Conservation (phyloP, 352 stramenopile genomes). For the Pythium grandisporangium region DNA sequence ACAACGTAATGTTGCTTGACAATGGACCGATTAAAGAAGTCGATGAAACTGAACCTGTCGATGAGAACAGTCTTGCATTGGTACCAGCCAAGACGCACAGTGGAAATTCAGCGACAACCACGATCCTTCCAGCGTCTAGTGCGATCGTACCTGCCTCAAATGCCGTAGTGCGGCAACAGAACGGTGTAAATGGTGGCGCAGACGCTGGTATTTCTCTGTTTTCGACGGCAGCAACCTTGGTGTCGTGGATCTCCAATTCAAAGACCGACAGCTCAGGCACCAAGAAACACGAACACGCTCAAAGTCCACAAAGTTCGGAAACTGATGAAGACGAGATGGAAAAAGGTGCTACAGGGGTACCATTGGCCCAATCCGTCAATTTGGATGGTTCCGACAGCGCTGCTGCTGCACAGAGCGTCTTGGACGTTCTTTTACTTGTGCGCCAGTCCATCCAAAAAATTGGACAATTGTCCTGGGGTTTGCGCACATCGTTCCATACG, state of each 20-base stretch:
- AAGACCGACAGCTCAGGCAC: conserved; percentile 26
- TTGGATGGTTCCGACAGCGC: conserved; percentile 41
- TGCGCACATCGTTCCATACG: conserved; percentile 79
- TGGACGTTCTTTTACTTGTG: conserved; percentile 73
- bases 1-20: conserved; percentile 10
- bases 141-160: no score
- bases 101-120: no score
- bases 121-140: no score
- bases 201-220: conserved; percentile 24
- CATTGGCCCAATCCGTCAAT: conserved; percentile 43
- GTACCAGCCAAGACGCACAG: conserved; percentile 7
- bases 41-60: neutral
- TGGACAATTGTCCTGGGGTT: conserved; percentile 70
- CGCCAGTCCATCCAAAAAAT: conserved; percentile 83
- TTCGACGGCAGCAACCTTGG: conserved; percentile 31
- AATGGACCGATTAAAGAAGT: conserved; percentile 5
- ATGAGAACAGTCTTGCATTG: conserved; percentile 6
- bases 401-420: conserved; percentile 39
- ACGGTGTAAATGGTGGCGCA: conserved; percentile 2
- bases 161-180: conserved; percentile 4
- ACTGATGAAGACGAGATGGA: conserved; percentile 70
- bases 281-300: conserved; percentile 3
- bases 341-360: conserved; percentile 38
- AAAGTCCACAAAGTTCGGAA: conserved; percentile 63
- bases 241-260: conserved; percentile 52